Evolutionary conservation across 2,329 filamentous ascomycete genomes (phyloP), one percentile per base, ranked within the genome.

Genomic region (Arthrobotrys pseudoclavata): DNA sequence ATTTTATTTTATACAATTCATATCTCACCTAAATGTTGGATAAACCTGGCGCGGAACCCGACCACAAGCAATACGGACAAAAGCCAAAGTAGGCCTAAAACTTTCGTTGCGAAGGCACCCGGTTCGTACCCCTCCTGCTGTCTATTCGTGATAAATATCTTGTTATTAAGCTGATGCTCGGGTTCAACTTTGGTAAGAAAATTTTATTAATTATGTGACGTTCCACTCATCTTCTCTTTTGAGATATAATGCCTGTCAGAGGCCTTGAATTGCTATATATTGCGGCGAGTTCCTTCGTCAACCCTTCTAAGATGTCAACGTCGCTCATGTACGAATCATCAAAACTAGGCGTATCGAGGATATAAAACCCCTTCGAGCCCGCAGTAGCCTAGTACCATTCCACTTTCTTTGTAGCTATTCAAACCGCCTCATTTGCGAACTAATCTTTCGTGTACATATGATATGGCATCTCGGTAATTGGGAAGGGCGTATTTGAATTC

Each of bases 301-400:
- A 40, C 6, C 74, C 78, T 9, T 71, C 62, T 15, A 80, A 37
- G 6, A 79, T 80, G 57, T 80, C 67, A 24, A 79, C 69, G 55
- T 80, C 79, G 29, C 53, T 72, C 47, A 76, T 75, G 29, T 70
- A 71, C n/a, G 77, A 79, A 29, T 80, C 79, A 26, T 80, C 80
- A 24, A 80, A 80, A 1, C 80, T 79, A 6, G 80, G 80, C 0
- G 80, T 80, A 40, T 80, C 80, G 4, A 80, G 45, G 5, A 80
- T 40, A 24, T 79, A 63, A 31, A 80, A 50, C 9, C 72, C 74
- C 22, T 61, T 74, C 18, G 52, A 66, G 3, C 70, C 68, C 3
- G 61, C 57, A 3, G 18, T 22, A 3, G 74, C 63, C 15, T 74
- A 72, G 24, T 80, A 80, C 60, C 70, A 68, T 10, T 57, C 26